These are phyloP conservation scores for Talaromyces amestolkiae DNA, from an alignment of 2,329 filamentous ascomycete genomes.

Conservation along the genomic window DNA sequence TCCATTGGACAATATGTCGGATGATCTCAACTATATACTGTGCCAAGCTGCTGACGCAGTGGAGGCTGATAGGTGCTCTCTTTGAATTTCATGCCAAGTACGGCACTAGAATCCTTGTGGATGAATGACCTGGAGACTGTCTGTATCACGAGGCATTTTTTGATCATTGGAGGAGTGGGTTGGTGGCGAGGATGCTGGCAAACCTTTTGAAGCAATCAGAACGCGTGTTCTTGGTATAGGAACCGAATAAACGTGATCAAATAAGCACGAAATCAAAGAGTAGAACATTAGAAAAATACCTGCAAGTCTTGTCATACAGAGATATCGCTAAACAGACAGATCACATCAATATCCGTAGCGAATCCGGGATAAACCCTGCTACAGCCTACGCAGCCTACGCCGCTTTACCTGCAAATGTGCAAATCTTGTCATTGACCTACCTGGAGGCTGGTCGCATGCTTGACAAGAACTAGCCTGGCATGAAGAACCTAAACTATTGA, in stretches of 20 bases:
- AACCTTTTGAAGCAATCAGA: background rate
- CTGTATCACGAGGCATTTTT: background rate
- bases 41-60: background rate
- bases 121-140: background rate
- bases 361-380: background rate
- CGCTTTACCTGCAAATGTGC: slow-evolving; percentile 5
- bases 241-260: background rate
- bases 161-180: background rate
- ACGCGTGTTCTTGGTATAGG: background rate
- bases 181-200: background rate
- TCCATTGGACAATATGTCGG: background rate
- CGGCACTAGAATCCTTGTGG: background rate
- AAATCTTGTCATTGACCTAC: background rate
- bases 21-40: background rate
- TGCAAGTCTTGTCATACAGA: background rate
- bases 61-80: background rate
- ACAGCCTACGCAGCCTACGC: background rate
- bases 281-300: background rate
- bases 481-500: slow-evolving; percentile 9
- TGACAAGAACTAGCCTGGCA: slow-evolving; percentile 2
- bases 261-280: background rate
- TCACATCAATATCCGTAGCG: slow-evolving; percentile 1
- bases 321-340: background rate
- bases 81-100: background rate
- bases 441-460: slow-evolving; percentile 5